These are phyloP conservation scores for Ceriops zippeliana DNA, from an alignment of 345 rosid species.

Conservation along the genomic window DNA sequence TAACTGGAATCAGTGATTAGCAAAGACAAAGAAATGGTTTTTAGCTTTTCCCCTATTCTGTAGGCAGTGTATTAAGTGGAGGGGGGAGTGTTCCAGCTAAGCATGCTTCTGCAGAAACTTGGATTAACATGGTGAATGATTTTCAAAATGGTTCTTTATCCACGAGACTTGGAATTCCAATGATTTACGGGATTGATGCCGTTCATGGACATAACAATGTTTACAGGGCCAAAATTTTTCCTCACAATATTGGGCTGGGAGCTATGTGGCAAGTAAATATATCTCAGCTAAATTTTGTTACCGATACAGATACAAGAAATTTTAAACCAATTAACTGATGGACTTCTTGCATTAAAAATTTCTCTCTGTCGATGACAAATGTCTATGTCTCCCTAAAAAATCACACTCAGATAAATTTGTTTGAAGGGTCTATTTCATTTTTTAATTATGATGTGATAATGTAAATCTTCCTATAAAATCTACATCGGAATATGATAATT, in stretches of 20 bases:
- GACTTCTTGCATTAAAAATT: no score
- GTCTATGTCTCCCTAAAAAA: no score
- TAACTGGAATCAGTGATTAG: conserved; percentile 9
- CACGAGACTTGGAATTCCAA: conserved; percentile 74
- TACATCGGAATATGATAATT: conserved; percentile 15
- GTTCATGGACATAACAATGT: conserved; percentile 92
- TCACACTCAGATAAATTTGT: no score
- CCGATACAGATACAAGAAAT: no score
- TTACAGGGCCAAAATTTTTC: conserved; percentile 78
- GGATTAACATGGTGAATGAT: conserved; percentile 72
- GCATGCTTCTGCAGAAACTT: conserved; percentile 57
- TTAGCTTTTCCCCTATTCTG: conserved; percentile 23
- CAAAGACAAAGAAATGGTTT: neutral
- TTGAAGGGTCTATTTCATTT: no score
- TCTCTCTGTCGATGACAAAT: no score
- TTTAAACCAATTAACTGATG: no score
- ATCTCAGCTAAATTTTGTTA: neutral
- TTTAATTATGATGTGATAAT: no score
- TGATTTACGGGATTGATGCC: conserved; percentile 91
- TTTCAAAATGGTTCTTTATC: conserved; percentile 66
- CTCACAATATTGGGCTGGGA: conserved; percentile 86
- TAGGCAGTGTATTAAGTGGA: conserved; percentile 90
- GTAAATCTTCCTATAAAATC: no score
- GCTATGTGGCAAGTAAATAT: conserved; percentile 42
- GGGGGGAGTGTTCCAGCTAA: conserved; percentile 77